Conservation (phyloP, 2,329 filamentous ascomycete genomes). For the Fusarium dimerum region DNA sequence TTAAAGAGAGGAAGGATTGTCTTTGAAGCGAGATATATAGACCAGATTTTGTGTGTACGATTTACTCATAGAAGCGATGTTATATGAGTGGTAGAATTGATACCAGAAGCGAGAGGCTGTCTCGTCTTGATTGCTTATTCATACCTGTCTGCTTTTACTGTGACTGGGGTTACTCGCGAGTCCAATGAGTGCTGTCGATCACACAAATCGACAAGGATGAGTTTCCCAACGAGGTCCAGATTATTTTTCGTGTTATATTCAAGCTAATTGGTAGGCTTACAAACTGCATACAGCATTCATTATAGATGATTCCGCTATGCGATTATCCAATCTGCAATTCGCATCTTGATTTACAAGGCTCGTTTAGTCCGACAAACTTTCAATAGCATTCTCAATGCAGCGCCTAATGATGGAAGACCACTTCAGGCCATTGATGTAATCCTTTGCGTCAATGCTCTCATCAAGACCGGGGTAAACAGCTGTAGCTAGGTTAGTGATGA, state of each 20-base stretch:
- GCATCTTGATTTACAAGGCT: not conserved
- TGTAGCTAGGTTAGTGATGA: slow-evolving; percentile 22
- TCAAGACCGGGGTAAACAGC: slow-evolving; percentile 64
- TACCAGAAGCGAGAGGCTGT: slow-evolving; percentile 1
- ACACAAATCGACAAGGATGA: too few species aligned
- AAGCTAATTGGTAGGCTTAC: too few species aligned
- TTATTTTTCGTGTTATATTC: too few species aligned
- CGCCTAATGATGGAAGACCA: slow-evolving; percentile 61
- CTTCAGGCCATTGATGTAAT: slow-evolving; percentile 58
- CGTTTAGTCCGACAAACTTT: slow-evolving; percentile 31
- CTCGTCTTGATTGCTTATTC: not conserved
- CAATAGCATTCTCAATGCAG: slow-evolving; percentile 49
- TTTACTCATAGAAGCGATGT: slow-evolving; percentile 29
- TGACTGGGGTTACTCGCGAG: not conserved
- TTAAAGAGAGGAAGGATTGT: slow-evolving; percentile 40
- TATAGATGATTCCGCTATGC: too few species aligned
- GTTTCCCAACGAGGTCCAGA: too few species aligned
- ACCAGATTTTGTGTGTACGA: slow-evolving; percentile 20
- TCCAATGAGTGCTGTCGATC: too few species aligned
- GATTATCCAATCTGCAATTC: not conserved
- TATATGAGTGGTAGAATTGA: slow-evolving; percentile 24
- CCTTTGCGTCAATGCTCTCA: slow-evolving; percentile 62
- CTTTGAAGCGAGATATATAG: slow-evolving; percentile 10
- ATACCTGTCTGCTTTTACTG: not conserved
- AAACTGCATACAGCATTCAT: too few species aligned